Percentiles rank a stretch among this genome's conserved stretches.
Evolutionary conservation across 768 basidiomycete genomes (phyloP).

Genomic region (Lactarius pseudohatsudake): DNA sequence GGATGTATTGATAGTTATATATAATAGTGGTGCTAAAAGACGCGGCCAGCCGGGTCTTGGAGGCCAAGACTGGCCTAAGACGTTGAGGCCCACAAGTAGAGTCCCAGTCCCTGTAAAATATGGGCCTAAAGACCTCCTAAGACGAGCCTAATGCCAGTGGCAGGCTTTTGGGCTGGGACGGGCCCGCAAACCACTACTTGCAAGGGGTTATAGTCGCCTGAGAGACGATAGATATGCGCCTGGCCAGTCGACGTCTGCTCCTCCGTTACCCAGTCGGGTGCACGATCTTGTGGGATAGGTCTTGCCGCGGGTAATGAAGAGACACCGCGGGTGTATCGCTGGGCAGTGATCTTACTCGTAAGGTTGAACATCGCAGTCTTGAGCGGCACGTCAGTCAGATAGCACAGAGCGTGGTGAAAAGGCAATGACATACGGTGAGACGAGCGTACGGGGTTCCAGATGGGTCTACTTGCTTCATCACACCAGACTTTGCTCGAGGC

Average conservation of each 20-base stretch:
- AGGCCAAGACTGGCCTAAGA: too few relatives aligned
- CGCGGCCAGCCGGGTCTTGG: too few relatives aligned
- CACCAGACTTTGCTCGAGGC: constrained; percentile 58
- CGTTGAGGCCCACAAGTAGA: too few relatives aligned
- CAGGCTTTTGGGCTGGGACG: too few relatives aligned
- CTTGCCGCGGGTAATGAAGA: constrained; percentile 38
- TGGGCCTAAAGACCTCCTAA: too few relatives aligned
- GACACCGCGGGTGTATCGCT: constrained; percentile 44
- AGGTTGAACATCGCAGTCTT: constrained; percentile 38
- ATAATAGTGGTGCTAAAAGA: too few relatives aligned
- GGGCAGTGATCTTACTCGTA: constrained; percentile 41
- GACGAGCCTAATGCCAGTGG: too few relatives aligned
- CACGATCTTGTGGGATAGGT: constrained; percentile 40
- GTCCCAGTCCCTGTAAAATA: too few relatives aligned
- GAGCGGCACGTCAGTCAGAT: background rate
- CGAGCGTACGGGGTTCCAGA: constrained; percentile 48
- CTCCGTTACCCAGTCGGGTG: constrained; percentile 43
- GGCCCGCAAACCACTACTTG: constrained; percentile 32
- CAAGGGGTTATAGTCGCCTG: constrained; percentile 53
- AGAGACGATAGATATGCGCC: constrained; percentile 46
- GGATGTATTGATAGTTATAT: too few relatives aligned
- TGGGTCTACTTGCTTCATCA: constrained; percentile 52
- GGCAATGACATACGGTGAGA: constrained; percentile 35
- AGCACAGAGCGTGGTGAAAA: background rate
- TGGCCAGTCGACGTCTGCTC: constrained; percentile 44